Conservation (phyloP, 1,139 yeast species). For the Arxiozyma slooffiae region DNA sequence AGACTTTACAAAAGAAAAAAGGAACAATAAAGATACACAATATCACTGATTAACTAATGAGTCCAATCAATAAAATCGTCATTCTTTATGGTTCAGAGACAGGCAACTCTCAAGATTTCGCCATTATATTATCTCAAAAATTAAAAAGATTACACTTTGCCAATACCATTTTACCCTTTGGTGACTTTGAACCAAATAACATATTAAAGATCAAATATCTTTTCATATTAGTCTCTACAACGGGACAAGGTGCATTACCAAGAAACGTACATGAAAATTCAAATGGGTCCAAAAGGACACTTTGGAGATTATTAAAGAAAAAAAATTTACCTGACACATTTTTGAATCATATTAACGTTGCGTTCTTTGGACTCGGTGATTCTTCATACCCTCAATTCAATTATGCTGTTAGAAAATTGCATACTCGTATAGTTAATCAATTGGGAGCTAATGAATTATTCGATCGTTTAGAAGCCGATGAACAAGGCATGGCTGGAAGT, state of each 20-base stretch:
- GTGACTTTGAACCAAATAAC: conserved; percentile 49
- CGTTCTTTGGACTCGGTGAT: conserved; percentile 91
- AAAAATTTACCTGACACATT: conserved; percentile 57
- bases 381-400: conserved; percentile 82
- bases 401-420: conserved; percentile 75
- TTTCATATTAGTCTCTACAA: conserved; percentile 72
- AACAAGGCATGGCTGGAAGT: conserved; percentile 38
- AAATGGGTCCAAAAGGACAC: conserved; percentile 33
- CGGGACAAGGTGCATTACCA: conserved; percentile 95
- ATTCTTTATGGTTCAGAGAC: conserved; percentile 88
- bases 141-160: conserved; percentile 48
- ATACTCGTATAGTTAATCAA: conserved; percentile 57
- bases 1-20: background rate
- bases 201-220: conserved; percentile 42
- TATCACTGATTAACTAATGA: background rate
- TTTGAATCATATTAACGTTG: conserved; percentile 51
- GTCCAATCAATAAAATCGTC: conserved; percentile 33
- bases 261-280: conserved; percentile 42
- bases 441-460: conserved; percentile 71
- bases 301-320: conserved; percentile 66
- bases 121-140: conserved; percentile 49
- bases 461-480: conserved; percentile 82
- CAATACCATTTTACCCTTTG: conserved; percentile 47
- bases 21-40: background rate
- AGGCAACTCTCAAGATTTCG: conserved; percentile 84